Conservation (phyloP, 495 filamentous ascomycete species). For the Xylaria castorea region DNA sequence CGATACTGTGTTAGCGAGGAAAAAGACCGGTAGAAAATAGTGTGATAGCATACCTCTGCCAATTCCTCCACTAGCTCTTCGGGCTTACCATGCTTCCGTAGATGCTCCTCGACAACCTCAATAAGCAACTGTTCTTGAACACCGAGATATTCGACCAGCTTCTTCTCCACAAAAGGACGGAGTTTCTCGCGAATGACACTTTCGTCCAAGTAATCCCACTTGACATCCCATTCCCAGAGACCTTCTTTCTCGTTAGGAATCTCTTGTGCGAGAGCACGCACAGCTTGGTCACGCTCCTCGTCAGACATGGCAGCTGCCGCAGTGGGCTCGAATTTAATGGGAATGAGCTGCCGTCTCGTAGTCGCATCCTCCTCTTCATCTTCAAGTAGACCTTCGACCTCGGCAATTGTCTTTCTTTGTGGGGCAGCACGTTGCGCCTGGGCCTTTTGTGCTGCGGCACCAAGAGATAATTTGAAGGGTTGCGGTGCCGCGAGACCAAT, state of each 20-base stretch:
- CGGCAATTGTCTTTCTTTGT: constrained; percentile 82
- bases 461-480: constrained; percentile 92
- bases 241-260: constrained; percentile 88
- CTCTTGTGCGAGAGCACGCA: constrained; percentile 80
- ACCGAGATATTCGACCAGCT: constrained; percentile 93
- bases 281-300: constrained; percentile 81
- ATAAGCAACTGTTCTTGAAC: constrained; percentile 97
- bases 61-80: constrained; percentile 83
- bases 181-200: constrained; percentile 84
- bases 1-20: constrained; percentile 27
- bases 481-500: constrained; percentile 68
- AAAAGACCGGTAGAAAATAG: constrained; percentile 23
- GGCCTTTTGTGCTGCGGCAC: constrained; percentile 82
- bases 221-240: constrained; percentile 89
- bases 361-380: constrained; percentile 85
- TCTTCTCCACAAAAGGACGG: constrained; percentile 95
- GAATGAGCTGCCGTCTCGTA: constrained; percentile 80
- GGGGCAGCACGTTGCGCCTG: constrained; percentile 70
- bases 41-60: constrained; percentile 70
- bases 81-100: constrained; percentile 77
- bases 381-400: constrained; percentile 92
- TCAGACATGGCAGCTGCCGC: constrained; percentile 75
- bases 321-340: constrained; percentile 86
- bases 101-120: constrained; percentile 87
- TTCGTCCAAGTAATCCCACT: constrained; percentile 94